Evolutionary conservation across 2,329 filamentous ascomycete species (phyloP).

Genomic region (Bipolaris zeicola): DNA sequence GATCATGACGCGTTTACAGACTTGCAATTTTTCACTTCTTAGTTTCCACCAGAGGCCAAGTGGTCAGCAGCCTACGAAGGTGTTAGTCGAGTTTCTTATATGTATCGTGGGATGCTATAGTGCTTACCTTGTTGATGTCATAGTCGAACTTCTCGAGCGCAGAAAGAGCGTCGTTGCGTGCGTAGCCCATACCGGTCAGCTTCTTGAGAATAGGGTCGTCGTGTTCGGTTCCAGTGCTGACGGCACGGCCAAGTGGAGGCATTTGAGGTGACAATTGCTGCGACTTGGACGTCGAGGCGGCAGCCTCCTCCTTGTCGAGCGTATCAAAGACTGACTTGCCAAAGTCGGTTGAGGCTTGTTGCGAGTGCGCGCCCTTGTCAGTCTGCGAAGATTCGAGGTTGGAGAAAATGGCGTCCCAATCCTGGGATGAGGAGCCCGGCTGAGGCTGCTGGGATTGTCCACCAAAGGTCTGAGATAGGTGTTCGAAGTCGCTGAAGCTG

Average conservation of each 20-base stretch:
- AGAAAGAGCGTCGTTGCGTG: slow-evolving; percentile 71
- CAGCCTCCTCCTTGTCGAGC: slow-evolving; percentile 42
- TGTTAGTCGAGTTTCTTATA: slow-evolving; percentile 21
- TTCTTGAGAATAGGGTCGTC: slow-evolving; percentile 93
- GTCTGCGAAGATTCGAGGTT: slow-evolving; percentile 65
- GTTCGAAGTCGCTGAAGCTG: slow-evolving; percentile 58
- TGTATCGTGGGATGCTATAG: neutral
- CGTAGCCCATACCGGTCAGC: slow-evolving; percentile 87
- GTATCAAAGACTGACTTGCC: slow-evolving; percentile 47
- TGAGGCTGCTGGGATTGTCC: slow-evolving; percentile 48
- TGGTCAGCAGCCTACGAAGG: slow-evolving; percentile 42
- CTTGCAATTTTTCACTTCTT: neutral
- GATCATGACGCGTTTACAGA: neutral
- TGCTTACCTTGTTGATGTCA: slow-evolving; percentile 83
- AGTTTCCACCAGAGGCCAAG: slow-evolving; percentile 35
- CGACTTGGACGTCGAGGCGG: slow-evolving; percentile 37
- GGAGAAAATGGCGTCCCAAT: slow-evolving; percentile 96
- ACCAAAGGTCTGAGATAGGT: slow-evolving; percentile 50
- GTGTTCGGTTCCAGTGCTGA: slow-evolving; percentile 76
- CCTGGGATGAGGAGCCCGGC: slow-evolving; percentile 61
- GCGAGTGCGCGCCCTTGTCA: slow-evolving; percentile 39
- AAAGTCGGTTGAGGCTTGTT: slow-evolving; percentile 42
- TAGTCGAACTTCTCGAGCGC: slow-evolving; percentile 96
- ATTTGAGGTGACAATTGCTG: slow-evolving; percentile 28
- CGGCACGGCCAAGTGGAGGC: slow-evolving; percentile 66